Base-by-base conservation (phyloP, 2,329 filamentous ascomycete genomes). In the Ascochyta koolunga region DNA sequence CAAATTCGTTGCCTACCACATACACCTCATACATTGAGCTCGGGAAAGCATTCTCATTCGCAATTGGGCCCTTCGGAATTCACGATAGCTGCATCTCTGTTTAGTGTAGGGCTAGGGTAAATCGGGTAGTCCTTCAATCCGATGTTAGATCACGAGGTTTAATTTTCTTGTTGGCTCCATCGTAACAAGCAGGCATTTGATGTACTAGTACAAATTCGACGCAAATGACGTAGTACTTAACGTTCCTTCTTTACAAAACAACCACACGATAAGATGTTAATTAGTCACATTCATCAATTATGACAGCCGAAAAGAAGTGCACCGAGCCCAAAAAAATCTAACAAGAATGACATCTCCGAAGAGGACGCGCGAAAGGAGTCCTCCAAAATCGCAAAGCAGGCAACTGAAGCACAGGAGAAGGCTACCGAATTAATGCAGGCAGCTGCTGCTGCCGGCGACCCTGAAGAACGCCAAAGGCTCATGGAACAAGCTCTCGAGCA, bases 401-500 rank as follows among this genome's bases (percentile, higher is more conserved):
- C 62, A 22, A 54, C 57, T 4, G 36, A 47, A 18, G 62, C 66
- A 32, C 66, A 60, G 10, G 50, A 60, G 42, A 60, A 60, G 45
- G 62, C 56, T 8, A 57, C 58, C 38, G 62, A 64, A 42, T 40
- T 67, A 33, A 60, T 59, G 41, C 42, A 62, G 32, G 61, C 62
- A 31, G 62, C 62, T 1, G 55, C 45, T 5, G 54, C 59, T 15
- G 59, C 67, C 31, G 49, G 59, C 9, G 54, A 61, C 33, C 47
- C 61, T n/a, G 59, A 61, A 9, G 54, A 59, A 47, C 59, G 61
- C 37, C 51, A 69, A 39, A 65, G 50, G 35, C 27, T 66, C n/a
- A 62, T 65, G 45, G 60, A 62, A 50, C 38, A 64, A 53, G 62
- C 64, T 13, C 56, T 62, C 15, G 57, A 66, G 16, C 52, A 56